A percentile compares a stretch with the other conserved stretches of the same genome.
Evolutionary conservation across 768 basidiomycete genomes (phyloP).

Genomic region (Boletus fagicola): DNA sequence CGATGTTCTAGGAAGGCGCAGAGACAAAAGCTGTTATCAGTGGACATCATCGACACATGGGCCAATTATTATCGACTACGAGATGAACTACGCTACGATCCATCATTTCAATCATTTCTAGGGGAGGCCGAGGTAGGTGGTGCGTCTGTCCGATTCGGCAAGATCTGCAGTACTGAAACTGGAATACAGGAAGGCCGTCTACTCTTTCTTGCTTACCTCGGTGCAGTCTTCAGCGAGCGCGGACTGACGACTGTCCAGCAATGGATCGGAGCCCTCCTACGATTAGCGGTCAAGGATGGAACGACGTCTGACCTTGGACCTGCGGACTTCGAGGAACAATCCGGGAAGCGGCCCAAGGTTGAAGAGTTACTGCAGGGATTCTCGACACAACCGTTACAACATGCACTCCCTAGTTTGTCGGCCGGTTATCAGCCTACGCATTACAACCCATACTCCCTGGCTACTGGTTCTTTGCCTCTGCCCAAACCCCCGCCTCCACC

Average conservation of each 20-base stretch:
- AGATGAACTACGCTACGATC: slow-evolving; percentile 34
- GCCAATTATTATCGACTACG: slow-evolving; percentile 36
- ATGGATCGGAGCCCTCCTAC: slow-evolving; percentile 53
- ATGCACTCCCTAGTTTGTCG: slow-evolving; percentile 15
- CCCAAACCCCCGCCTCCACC: slow-evolving; percentile 30
- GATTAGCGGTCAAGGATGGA: slow-evolving; percentile 22
- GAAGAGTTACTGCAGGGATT: slow-evolving; percentile 34
- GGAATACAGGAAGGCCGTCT: slow-evolving; percentile 49
- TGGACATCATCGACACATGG: slow-evolving; percentile 39
- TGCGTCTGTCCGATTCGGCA: slow-evolving; percentile 13
- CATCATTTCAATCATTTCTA: slow-evolving; percentile 27
- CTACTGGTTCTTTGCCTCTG: slow-evolving; percentile 9
- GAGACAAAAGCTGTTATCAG: slow-evolving; percentile 29
- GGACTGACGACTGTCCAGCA: slow-evolving; percentile 50
- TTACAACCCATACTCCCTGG: slow-evolving; percentile 31
- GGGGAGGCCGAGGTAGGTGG: slow-evolving; percentile 39
- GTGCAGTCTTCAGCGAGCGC: slow-evolving; percentile 56
- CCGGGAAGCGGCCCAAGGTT: slow-evolving; percentile 31
- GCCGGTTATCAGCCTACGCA: slow-evolving; percentile 24
- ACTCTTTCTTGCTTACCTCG: slow-evolving; percentile 67
- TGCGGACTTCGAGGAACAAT: slow-evolving; percentile 28
- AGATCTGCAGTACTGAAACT: slow-evolving; percentile 18
- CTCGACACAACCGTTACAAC: slow-evolving; percentile 26
- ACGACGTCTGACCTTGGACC: slow-evolving; percentile 19
- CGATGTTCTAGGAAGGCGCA: slow-evolving; percentile 26